Percentiles rank a stretch among this genome's conserved stretches.
Conservation (phyloP, 495 filamentous ascomycete species). For the Staphylotrichum longicolle region DNA sequence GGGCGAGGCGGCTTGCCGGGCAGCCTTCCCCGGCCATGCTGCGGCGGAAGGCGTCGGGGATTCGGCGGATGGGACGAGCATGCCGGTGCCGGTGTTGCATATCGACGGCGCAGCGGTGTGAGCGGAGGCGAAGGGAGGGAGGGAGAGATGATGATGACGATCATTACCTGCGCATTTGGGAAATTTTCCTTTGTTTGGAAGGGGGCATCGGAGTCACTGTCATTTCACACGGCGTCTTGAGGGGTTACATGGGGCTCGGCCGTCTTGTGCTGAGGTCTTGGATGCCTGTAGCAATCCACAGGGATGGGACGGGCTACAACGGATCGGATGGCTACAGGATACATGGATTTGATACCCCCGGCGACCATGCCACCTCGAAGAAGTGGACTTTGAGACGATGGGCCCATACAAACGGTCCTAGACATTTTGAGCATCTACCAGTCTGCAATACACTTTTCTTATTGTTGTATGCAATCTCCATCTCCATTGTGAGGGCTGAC, state of each 20-base stretch:
- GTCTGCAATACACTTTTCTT: neutral
- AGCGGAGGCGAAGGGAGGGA: neutral
- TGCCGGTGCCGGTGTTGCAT: constrained; percentile 4
- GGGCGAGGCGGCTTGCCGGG: constrained; percentile 14
- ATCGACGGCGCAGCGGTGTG: neutral
- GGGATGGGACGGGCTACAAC: too few relatives aligned
- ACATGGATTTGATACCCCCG: constrained; percentile 17
- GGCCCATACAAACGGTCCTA: too few relatives aligned
- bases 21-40: neutral
- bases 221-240: neutral
- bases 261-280: too few relatives aligned
- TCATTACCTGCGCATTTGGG: neutral
- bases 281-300: too few relatives aligned
- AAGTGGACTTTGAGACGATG: too few relatives aligned
- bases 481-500: too few relatives aligned
- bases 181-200: neutral
- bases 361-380: neutral
- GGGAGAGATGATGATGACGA: neutral
- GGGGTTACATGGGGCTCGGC: too few relatives aligned
- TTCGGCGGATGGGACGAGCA: neutral
- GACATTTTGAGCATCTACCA: too few relatives aligned
- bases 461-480: too few relatives aligned
- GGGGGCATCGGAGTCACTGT: neutral
- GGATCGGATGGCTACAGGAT: neutral
- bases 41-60: constrained; percentile 8